These are phyloP conservation scores for Parastagonospora avenae DNA, from an alignment of 2,329 filamentous ascomycete genomes.

Conservation along the genomic window DNA sequence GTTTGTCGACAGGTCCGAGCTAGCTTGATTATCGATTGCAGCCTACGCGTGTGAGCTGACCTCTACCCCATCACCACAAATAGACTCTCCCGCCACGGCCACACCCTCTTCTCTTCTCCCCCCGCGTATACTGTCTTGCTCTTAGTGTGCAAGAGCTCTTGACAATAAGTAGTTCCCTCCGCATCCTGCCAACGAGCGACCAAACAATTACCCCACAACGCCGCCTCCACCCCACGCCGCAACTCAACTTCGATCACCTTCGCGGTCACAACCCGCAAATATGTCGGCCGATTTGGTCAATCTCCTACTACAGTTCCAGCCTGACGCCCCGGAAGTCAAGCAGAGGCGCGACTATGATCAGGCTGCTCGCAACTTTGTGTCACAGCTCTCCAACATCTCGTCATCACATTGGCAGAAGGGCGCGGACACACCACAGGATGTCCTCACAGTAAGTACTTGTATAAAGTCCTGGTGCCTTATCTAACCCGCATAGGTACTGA, in stretches of 20 bases:
- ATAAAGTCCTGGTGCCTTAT: background rate
- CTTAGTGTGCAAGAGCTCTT: background rate
- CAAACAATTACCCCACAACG: conserved; percentile 22
- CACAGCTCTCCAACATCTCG: conserved; percentile 41
- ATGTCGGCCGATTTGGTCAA: conserved; percentile 41
- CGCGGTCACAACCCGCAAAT: conserved; percentile 5
- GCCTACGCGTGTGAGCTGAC: conserved; percentile 30
- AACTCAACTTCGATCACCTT: conserved; percentile 6
- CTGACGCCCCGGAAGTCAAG: conserved; percentile 35
- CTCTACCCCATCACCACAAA: conserved; percentile 12
- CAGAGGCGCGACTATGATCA: conserved; percentile 48
- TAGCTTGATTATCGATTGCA: conserved; percentile 18
- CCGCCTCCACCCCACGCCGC: conserved; percentile 13
- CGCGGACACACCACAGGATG: conserved; percentile 46
- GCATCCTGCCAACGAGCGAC: background rate
- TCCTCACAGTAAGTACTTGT: conserved; percentile 41
- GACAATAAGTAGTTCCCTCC: background rate
- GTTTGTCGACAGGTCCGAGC: conserved; percentile 17
- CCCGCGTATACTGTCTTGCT: background rate
- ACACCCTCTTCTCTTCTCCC: background rate
- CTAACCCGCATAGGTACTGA: conserved; percentile 48
- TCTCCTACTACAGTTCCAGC: conserved; percentile 43
- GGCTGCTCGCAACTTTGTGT: conserved; percentile 41
- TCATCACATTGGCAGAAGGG: conserved; percentile 41
- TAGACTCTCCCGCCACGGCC: background rate